Base-by-base conservation (phyloP, 352 stramenopile genomes). In the Pythium folliculosum region DNA sequence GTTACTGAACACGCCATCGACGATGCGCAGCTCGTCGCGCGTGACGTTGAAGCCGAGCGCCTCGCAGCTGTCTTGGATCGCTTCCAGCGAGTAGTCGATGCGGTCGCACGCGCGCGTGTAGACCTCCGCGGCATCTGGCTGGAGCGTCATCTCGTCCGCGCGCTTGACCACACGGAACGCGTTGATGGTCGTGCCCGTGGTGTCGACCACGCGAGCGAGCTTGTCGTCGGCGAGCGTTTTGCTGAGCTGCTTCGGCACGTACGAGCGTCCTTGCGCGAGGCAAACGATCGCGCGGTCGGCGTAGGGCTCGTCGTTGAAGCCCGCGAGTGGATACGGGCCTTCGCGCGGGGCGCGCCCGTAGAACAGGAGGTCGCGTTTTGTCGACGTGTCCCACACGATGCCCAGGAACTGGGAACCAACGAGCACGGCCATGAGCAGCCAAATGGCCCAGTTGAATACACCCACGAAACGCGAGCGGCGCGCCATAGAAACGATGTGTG, bases 91-190 rank as follows among this genome's bases (percentile, higher is more conserved):
- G 9, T 25, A 44, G 1, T 37, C 55, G 27, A 80, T 49, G 0
- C 45, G n/a, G 6, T 63, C 45, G 50, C 73, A 80, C 2, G 38
- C 35, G 8, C 35, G 45, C 19, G 14, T 50, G 23, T 52, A 65
- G 1, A 21, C 5, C 13, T 60, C 21, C 10, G 8, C 21, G 5
- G 19, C n/a, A 7, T 55, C 0, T 14, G 30, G 3, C 0, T 44
- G 2, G 0, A 74, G 50, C 8, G 25, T 50, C 12, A 75, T 60
- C 1, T 32, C 14, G 1, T 60, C 43, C 5, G 5, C 19, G 3
- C 74, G 69, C n/a, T 49, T 45, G 16, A 69, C 65, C 9, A 81
- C 57, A 17, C 72, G 70, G 23, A 65, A 82, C 32, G 51, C 73
- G 50, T 63, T 54, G 37, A 61, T 37, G 9, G 61, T 55, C n/a